Evolutionary conservation across 1,284 basidiomycete species (phyloP).

Genomic region (Trichosporon ovoides): DNA sequence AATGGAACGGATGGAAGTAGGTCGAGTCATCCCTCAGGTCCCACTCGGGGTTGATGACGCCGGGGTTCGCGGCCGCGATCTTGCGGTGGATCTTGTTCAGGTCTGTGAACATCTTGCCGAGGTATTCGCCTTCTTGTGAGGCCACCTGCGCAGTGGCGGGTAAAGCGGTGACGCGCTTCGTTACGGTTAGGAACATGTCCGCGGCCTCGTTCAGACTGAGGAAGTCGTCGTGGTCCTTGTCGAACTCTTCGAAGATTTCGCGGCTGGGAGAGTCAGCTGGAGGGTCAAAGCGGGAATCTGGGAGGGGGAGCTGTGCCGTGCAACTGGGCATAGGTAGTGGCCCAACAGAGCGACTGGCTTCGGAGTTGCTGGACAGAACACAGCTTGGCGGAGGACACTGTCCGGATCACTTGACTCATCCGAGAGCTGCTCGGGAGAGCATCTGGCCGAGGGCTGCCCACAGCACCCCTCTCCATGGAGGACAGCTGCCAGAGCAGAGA

Average conservation of each 20-base stretch:
- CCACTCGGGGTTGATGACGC: conserved; percentile 48
- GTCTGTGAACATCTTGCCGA: conserved; percentile 74
- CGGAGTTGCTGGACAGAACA: too few species aligned
- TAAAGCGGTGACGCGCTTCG: conserved; percentile 82
- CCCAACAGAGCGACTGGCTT: too few species aligned
- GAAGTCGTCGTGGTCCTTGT: conserved; percentile 75
- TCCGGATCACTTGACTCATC: too few species aligned
- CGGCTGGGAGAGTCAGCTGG: conserved; percentile 45
- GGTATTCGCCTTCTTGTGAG: conserved; percentile 66
- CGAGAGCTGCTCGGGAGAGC: too few species aligned
- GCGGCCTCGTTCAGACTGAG: conserved; percentile 86
- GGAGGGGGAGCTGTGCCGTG: too few species aligned
- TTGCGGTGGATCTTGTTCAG: conserved; percentile 54
- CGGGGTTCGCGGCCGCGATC: conserved; percentile 53
- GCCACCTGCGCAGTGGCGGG: conserved; percentile 98
- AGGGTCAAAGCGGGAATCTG: too few species aligned
- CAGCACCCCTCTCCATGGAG: too few species aligned
- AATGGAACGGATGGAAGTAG: conserved; percentile 63
- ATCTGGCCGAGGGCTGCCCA: too few species aligned
- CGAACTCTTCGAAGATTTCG: conserved; percentile 82
- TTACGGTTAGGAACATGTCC: conserved; percentile 73
- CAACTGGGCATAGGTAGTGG: too few species aligned
- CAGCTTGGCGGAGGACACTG: too few species aligned
- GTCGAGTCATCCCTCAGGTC: conserved; percentile 63
- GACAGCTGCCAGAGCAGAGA: too few species aligned